phyloP scores from a whole-genome alignment of 805 yeast species.

The Ogataea parapolymorpha region DNA sequence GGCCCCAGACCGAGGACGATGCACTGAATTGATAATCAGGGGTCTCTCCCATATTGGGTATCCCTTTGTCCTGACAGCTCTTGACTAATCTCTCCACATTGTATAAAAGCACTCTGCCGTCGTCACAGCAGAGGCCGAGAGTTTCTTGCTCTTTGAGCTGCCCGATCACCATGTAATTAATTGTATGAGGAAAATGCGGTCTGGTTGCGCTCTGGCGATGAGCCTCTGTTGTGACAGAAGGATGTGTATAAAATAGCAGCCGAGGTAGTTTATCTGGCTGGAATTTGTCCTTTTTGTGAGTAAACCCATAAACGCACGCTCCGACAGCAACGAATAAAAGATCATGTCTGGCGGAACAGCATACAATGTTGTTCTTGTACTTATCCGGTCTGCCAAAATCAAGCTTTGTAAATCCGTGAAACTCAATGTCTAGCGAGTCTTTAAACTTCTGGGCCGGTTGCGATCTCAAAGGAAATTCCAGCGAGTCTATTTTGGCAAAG shows the following conservation, averaged over 20 bases:
- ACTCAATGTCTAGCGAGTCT: conserved; percentile 28
- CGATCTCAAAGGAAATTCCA: conserved; percentile 23
- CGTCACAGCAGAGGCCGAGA: conserved; percentile 50
- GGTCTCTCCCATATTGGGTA: conserved; percentile 5
- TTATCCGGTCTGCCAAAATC: conserved; percentile 28
- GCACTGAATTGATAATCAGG: conserved; percentile 33
- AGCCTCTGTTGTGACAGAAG: conserved; percentile 36
- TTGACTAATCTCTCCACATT: conserved; percentile 29
- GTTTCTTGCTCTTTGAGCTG: conserved; percentile 39
- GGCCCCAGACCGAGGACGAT: conserved; percentile 59
- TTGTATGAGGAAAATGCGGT: conserved; percentile 53
- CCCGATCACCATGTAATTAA: conserved; percentile 46
- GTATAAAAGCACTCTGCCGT: conserved; percentile 47
- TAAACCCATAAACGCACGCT: conserved; percentile 36
- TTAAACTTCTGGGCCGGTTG: conserved; percentile 38
- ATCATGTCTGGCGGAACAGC: conserved; percentile 19
- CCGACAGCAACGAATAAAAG: conserved; percentile 31
- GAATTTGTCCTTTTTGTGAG: conserved; percentile 30
- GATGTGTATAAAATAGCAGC: conserved; percentile 41
- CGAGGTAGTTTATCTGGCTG: conserved; percentile 27
- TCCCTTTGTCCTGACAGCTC: conserved; percentile 8
- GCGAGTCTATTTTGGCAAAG: conserved; percentile 16
- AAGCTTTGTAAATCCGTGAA: conserved; percentile 22
- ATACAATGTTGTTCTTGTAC: conserved; percentile 41
- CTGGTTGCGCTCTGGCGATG: conserved; percentile 41